Evolutionary conservation across 768 basidiomycete genomes (phyloP).

Genomic region (Sporobolomyces phaffii): DNA sequence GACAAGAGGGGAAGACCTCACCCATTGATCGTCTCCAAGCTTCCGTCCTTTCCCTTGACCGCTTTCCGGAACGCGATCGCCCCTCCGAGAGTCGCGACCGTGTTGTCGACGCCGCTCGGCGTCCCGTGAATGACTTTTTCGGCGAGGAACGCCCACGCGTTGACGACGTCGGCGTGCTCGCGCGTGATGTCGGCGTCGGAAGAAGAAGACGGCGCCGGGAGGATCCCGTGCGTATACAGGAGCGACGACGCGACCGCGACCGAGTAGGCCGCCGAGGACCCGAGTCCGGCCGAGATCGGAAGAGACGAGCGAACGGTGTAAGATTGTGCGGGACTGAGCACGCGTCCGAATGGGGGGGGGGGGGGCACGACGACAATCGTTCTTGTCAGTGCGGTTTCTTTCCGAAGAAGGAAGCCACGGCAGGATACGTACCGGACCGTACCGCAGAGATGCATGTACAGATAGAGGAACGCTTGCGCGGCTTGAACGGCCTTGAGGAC

Average conservation of each 20-base stretch:
- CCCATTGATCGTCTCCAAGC: constrained; percentile 82
- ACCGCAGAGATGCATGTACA: constrained; percentile 69
- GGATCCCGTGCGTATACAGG: constrained; percentile 66
- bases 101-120: constrained; percentile 95
- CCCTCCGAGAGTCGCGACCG: constrained; percentile 85
- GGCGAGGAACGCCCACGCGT: constrained; percentile 85
- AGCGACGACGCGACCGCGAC: constrained; percentile 74
- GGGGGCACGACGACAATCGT: too few relatives aligned
- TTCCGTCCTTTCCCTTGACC: constrained; percentile 59
- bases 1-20: constrained; percentile 48
- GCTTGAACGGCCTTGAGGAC: constrained; percentile 45
- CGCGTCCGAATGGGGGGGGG: too few relatives aligned
- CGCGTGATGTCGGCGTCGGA: constrained; percentile 59
- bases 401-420: neutral
- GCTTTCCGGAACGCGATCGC: constrained; percentile 81
- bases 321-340: constrained; percentile 70
- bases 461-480: constrained; percentile 75
- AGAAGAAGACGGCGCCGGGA: constrained; percentile 52
- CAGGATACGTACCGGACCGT: constrained; percentile 57
- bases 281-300: constrained; percentile 90
- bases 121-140: constrained; percentile 97
- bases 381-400: neutral
- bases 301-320: constrained; percentile 79
- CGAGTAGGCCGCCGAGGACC: constrained; percentile 94
- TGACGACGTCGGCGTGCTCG: constrained; percentile 71